A percentile compares a stretch with the other conserved stretches of the same genome.
These are phyloP conservation scores for Exophiala spinifera DNA, from an alignment of 2,329 filamentous ascomycete species.

Conservation along the genomic window DNA sequence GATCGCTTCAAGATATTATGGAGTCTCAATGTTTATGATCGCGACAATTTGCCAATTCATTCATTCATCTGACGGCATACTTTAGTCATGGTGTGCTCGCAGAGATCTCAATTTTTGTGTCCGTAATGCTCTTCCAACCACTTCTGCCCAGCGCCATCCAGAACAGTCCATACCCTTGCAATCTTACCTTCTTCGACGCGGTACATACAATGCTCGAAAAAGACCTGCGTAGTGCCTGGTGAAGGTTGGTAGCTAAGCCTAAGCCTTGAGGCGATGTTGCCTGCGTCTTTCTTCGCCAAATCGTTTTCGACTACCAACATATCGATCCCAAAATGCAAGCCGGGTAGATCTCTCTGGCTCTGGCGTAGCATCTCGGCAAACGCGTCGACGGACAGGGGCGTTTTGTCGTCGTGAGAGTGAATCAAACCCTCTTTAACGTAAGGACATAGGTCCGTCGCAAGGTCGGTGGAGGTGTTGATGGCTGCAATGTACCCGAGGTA, in stretches of 20 bases:
- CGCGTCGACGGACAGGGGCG: conserved; percentile 9
- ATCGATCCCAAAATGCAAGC: conserved; percentile 15
- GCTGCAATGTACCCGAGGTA: not conserved
- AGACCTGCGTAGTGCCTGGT: conserved; percentile 3
- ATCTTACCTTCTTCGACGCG: conserved; percentile 18
- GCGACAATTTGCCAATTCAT: too few species aligned
- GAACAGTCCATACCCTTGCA: conserved; percentile 15
- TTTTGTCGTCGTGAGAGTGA: conserved; percentile 17
- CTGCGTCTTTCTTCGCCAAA: not conserved
- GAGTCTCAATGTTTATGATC: too few species aligned
- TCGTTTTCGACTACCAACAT: conserved; percentile 16
- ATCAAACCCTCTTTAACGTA: conserved; percentile 15
- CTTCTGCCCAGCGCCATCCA: conserved; percentile 16
- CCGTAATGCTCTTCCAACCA: conserved; percentile 8
- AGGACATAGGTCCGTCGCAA: not conserved
- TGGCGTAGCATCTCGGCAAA: conserved; percentile 16
- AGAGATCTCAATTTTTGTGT: not conserved
- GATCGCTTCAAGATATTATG: too few species aligned
- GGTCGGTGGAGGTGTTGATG: not conserved
- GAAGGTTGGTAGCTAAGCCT: conserved; percentile 12
- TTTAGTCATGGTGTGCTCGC: not conserved
- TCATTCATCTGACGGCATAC: not conserved
- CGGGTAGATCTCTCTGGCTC: conserved; percentile 8
- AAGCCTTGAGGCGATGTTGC: conserved; percentile 14
- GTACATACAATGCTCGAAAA: conserved; percentile 23